Evolutionary conservation across 331 rosid genomes (phyloP).

Genomic region (Cydonia oblonga): DNA sequence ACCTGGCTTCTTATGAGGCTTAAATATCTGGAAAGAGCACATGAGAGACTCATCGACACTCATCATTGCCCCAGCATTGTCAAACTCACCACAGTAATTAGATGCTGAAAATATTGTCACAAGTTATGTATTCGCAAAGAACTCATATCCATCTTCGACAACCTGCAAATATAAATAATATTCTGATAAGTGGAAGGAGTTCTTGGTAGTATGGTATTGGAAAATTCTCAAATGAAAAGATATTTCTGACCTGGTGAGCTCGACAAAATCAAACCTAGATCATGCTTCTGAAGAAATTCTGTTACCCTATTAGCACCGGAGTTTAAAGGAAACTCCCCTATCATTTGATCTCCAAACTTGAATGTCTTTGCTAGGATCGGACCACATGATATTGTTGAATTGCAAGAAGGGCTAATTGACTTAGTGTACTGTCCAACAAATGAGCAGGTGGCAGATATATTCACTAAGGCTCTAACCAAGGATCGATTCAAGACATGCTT

Average conservation of each 20-base stretch:
- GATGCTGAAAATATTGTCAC: slow-evolving; percentile 90
- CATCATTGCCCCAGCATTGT: slow-evolving; percentile 91
- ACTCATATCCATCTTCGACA: slow-evolving; percentile 89
- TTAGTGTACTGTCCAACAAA: no score
- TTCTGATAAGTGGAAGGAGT: background rate
- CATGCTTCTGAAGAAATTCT: slow-evolving; percentile 52
- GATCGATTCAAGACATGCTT: background rate
- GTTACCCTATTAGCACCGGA: slow-evolving; percentile 57
- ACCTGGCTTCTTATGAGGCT: slow-evolving; percentile 58
- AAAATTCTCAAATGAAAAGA: background rate
- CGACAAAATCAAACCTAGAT: slow-evolving; percentile 75
- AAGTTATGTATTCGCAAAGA: slow-evolving; percentile 64
- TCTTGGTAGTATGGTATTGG: background rate
- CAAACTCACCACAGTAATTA: slow-evolving; percentile 88
- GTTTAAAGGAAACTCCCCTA: slow-evolving; percentile 77
- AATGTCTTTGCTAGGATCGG: slow-evolving; percentile 57
- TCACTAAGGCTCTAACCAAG: background rate
- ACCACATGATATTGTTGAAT: no score
- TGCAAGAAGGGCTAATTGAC: no score
- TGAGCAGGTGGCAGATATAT: no score
- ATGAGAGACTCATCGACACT: slow-evolving; percentile 53
- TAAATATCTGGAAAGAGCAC: slow-evolving; percentile 71
- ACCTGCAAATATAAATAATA: slow-evolving; percentile 35
- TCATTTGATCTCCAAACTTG: slow-evolving; percentile 75
- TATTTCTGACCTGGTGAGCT: slow-evolving; percentile 67